Percentiles rank a stretch among this genome's conserved stretches.
These are phyloP conservation scores for Cinchona pubescens DNA, from an alignment of 257 asterid species.

Conservation along the genomic window DNA sequence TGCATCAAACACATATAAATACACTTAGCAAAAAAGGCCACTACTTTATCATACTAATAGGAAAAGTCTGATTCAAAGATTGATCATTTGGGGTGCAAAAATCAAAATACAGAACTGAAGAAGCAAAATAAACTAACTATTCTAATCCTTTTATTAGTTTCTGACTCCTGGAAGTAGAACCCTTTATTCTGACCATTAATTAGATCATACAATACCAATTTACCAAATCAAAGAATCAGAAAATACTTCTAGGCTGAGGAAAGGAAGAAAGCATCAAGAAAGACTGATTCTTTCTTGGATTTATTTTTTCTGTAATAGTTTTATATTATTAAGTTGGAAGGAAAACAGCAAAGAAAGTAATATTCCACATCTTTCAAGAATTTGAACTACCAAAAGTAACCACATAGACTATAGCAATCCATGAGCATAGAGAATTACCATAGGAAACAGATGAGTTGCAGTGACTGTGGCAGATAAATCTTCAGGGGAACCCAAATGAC, in stretches of 20 bases:
- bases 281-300: conserved; percentile 1
- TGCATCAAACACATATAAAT: not conserved
- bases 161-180: not conserved
- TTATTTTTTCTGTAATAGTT: not conserved
- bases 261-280: not conserved
- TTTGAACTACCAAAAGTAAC: not conserved
- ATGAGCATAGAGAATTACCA: conserved; percentile 36
- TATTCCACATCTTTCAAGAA: not conserved
- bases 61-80: not conserved
- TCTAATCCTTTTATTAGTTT: not conserved
- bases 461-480: conserved; percentile 65
- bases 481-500: conserved; percentile 54
- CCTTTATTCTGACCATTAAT: not conserved
- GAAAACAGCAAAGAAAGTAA: not conserved
- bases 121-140: not conserved
- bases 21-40: not conserved
- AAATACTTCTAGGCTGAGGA: not conserved
- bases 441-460: conserved; percentile 69
- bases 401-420: too few species aligned
- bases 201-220: not conserved
- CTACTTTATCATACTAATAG: not conserved
- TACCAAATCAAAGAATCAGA: not conserved
- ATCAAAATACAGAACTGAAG: not conserved
- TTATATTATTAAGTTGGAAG: not conserved
- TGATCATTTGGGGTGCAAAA: not conserved